These are phyloP conservation scores for Xylaria nigripes DNA, from an alignment of 495 filamentous ascomycete genomes.

Conservation along the genomic window DNA sequence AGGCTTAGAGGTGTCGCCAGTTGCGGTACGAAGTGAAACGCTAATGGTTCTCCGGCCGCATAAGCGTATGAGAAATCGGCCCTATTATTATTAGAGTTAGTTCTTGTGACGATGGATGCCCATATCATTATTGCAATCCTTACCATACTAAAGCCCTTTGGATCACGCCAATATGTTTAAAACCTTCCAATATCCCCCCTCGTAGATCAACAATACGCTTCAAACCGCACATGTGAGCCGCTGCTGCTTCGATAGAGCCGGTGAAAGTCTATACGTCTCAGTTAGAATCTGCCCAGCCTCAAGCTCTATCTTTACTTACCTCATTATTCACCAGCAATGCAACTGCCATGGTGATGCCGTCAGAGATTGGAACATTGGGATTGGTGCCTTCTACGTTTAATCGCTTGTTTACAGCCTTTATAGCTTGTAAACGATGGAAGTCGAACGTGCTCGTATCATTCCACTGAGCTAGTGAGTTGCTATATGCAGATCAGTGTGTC, in stretches of 20 bases:
- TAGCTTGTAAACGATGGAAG: constrained; percentile 25
- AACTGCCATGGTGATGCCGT: constrained; percentile 25
- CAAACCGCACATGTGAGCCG: constrained; percentile 24
- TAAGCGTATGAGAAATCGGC: constrained; percentile 27
- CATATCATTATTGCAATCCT: neutral
- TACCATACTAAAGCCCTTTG: constrained; percentile 27
- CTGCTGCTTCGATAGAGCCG: constrained; percentile 20
- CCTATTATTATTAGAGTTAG: constrained; percentile 13
- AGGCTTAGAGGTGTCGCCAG: constrained; percentile 20
- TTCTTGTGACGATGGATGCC: neutral
- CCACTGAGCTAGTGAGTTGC: constrained; percentile 23
- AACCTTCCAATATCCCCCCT: constrained; percentile 23
- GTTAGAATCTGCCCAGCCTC: neutral
- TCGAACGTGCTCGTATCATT: constrained; percentile 25
- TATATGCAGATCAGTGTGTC: neutral
- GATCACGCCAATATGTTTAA: constrained; percentile 22
- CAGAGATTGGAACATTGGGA: constrained; percentile 21
- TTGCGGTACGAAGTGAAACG: constrained; percentile 25
- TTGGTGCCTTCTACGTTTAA: constrained; percentile 25
- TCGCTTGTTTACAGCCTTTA: constrained; percentile 26
- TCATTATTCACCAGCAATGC: constrained; percentile 25
- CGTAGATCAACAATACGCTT: constrained; percentile 25
- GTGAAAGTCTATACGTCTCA: constrained; percentile 17
- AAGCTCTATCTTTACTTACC: constrained; percentile 1
- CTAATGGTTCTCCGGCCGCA: constrained; percentile 18